Percentiles rank a stretch among this genome's conserved stretches.
These are phyloP conservation scores for Salix purpurea DNA, from an alignment of 345 rosid genomes.

Conservation along the genomic window DNA sequence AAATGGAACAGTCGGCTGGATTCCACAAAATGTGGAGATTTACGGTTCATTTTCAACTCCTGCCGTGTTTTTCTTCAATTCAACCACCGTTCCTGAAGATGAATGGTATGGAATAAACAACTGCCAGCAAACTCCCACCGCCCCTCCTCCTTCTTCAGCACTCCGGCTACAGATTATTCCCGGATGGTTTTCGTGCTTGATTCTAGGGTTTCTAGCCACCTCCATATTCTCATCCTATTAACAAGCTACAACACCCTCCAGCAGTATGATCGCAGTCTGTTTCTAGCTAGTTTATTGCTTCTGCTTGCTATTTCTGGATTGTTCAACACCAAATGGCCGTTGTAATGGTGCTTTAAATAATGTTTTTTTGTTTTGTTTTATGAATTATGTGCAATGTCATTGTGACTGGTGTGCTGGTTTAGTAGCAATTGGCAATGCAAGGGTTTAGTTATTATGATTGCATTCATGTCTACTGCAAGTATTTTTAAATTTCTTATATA, in stretches of 20 bases:
- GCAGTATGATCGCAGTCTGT: neutral
- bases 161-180: neutral
- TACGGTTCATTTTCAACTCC: constrained; percentile 9
- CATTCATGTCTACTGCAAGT: no score
- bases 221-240: constrained; percentile 22
- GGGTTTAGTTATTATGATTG: neutral
- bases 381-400: neutral
- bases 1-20: constrained; percentile 27
- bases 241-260: neutral
- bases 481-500: no score
- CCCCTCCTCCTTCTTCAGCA: constrained; percentile 35
- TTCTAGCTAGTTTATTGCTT: neutral
- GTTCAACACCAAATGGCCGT: neutral
- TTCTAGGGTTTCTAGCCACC: constrained; percentile 28
- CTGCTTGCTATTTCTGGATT: neutral
- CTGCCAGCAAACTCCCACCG: neutral
- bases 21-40: constrained; percentile 18
- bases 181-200: constrained; percentile 10
- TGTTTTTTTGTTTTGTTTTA: no score
- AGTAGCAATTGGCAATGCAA: neutral
- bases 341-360: neutral
- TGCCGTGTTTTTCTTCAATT: constrained; percentile 8
- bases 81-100: neutral
- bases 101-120: constrained; percentile 22
- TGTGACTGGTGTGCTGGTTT: neutral